These are phyloP conservation scores for Corylus avellana DNA, from an alignment of 306 rosid genomes.

Conservation along the genomic window DNA sequence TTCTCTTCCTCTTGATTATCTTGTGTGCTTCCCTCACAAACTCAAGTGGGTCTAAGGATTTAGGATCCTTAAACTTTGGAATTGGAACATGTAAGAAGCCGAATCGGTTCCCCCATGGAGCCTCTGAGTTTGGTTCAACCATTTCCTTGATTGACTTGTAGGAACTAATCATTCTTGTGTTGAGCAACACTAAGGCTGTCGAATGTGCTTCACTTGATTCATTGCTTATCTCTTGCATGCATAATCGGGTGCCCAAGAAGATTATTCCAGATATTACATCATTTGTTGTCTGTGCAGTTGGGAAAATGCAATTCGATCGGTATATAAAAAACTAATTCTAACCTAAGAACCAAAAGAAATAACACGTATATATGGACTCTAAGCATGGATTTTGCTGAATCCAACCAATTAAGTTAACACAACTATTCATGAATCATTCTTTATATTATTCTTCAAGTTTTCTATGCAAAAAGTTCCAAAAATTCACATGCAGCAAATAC, in stretches of 20 bases:
- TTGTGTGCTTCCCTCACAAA: slow-evolving; percentile 23
- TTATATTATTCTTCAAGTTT: too few relatives aligned
- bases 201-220: slow-evolving; percentile 34
- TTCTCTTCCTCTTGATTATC: slow-evolving; percentile 21
- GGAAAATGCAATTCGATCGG: not conserved
- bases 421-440: too few relatives aligned
- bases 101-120: slow-evolving; percentile 50
- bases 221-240: slow-evolving; percentile 38
- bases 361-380: too few relatives aligned
- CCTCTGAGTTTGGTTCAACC: slow-evolving; percentile 29
- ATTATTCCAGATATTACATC: slow-evolving; percentile 49
- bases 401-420: too few relatives aligned
- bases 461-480: too few relatives aligned
- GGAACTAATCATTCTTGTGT: slow-evolving; percentile 35
- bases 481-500: too few relatives aligned
- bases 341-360: too few relatives aligned
- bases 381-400: too few relatives aligned
- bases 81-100: slow-evolving; percentile 19
- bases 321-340: not conserved
- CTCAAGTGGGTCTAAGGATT: slow-evolving; percentile 26
- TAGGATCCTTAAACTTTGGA: slow-evolving; percentile 9
- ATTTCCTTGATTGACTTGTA: slow-evolving; percentile 52
- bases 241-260: slow-evolving; percentile 48
- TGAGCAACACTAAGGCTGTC: slow-evolving; percentile 47
- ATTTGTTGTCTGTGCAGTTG: slow-evolving; percentile 36